Base-by-base conservation (phyloP, 2,329 filamentous ascomycete genomes). In the Penicillium janthinellum region DNA sequence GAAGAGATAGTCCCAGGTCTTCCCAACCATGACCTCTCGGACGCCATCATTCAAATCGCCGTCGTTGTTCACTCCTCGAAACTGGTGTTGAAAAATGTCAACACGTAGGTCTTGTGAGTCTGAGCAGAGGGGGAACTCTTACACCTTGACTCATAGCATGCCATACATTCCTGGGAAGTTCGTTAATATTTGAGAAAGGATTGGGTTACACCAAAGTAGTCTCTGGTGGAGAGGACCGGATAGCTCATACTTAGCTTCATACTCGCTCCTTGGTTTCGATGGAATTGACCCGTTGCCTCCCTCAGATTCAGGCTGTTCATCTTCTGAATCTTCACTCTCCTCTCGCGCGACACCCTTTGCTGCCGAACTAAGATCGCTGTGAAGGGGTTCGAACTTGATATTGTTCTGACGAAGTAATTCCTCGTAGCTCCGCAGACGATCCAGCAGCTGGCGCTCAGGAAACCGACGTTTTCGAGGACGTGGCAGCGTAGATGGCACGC, bases 141-240 rank as follows among this genome's bases (percentile, higher is more conserved):
- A 82, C 80, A 64, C 68, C 70, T 70, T 78, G 71, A 31, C 72
- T 79, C 68, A 84, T 76, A 11, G 77, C 77, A 3, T 78, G 70
- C 80, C 79, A 84, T 2, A 83, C 60, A 49, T 78, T 78, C 55
- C 82, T 84, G 49, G 1, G 72, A 50, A 20, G 11, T 22, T 14
- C 4, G 14, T 54, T 35, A 44, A 28, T 54, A n/a, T 14, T 15
- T 7, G 8, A 20, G 15, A 5, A 42, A 39, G 7, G 5, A n/a
- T 5, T 4, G 22, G 28, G 17, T 8, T 17, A 20, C 14, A 11
- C 10, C 5, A 5, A n/a, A 28, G 48, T 17, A 28, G 17, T 37
- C 3, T 5, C 45, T 17, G 58, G 67, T 64, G 63, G 69, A 6
- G 64, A 52, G 6, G 37, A 65, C 62, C 20, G 54, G 31, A 35